Evolutionary conservation across 192 early-diverging fungal species (phyloP), one percentile per base, ranked within the genome.

Genomic region (Coemansia sp.): DNA sequence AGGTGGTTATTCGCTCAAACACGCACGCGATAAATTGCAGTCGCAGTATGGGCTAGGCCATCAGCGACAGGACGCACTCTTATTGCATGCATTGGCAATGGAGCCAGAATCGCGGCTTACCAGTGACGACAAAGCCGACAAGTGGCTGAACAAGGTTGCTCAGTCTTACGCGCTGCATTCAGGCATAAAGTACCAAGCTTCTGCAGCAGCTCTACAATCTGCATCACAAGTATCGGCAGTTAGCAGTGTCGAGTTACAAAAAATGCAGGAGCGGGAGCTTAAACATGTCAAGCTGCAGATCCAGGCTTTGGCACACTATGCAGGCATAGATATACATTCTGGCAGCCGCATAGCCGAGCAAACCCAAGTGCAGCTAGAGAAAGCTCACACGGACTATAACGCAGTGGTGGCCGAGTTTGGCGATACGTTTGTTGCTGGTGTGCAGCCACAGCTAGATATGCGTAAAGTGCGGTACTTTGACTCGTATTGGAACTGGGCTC

Each of bases 401-500:
- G 61, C 80, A 30, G 87, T 91, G 81, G 53, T 79, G 20, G 82
- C 67, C 48, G 95, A 97, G 76, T 87, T 93, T 58, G 95, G 93
- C 58, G 91, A 95, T 37, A 63, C 65, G n/a, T 34, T 62, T 2
- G 83, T 87, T 31, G 82, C 89, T 32, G 95, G 95, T 23, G 90
- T 93, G 64, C 80, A 80, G 40, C 89, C 92, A 4, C 44, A 74
- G 2, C 94, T 97, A 64, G 86, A 83, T 50, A 67, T 70, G 12
- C 81, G 85, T 58, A 97, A 92, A 80, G 90, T 86, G 32, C 88
- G 95, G 40, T 81, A 58, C 23, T 97, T 90, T 66, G 93, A 97
- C 61, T 97, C 95, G 47, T 86, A 87, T 84, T 97, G 94, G 94
- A 94, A 95, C 82, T 97, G 94, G 93, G 81, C 92, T 45, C 71